phyloP scores from a whole-genome alignment of 495 filamentous ascomycete genomes.

The Aspergillus bridgeri region DNA sequence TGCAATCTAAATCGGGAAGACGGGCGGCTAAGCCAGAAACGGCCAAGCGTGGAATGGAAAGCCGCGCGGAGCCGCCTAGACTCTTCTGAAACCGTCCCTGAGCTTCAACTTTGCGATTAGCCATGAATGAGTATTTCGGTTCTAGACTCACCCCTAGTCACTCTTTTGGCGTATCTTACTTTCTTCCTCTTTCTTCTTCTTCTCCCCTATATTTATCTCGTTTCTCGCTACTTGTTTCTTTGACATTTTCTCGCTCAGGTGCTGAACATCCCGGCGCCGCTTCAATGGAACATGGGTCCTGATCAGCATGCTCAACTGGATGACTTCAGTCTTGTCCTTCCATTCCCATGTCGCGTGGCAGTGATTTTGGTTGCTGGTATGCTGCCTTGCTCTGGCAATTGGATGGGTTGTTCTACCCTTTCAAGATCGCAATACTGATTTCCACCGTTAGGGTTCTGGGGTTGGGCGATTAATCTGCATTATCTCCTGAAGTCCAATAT shows the following conservation, averaged over 20 bases:
- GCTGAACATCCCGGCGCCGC: conserved; percentile 18
- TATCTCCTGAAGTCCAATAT: conserved; percentile 71
- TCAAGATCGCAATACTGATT: conserved; percentile 12
- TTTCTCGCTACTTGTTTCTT: conserved; percentile 12
- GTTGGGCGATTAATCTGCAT: conserved; percentile 84
- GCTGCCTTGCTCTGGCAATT: conserved; percentile 6
- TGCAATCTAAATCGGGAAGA: too few relatives aligned
- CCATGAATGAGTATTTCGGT: conserved; percentile 12
- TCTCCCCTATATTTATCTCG: conserved; percentile 13
- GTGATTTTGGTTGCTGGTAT: conserved; percentile 76
- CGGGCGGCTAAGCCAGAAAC: conserved; percentile 7
- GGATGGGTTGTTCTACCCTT: not conserved
- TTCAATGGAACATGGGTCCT: conserved; percentile 69
- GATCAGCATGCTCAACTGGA: conserved; percentile 79
- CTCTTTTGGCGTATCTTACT: conserved; percentile 28
- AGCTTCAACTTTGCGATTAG: conserved; percentile 13
- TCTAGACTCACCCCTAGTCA: conserved; percentile 40
- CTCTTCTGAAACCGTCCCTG: conserved; percentile 22
- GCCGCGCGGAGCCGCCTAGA: conserved; percentile 16
- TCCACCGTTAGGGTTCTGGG: conserved; percentile 69
- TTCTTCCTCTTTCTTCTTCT: conserved; percentile 6
- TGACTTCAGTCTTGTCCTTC: conserved; percentile 77
- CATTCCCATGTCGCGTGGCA: conserved; percentile 81
- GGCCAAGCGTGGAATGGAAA: conserved; percentile 13
- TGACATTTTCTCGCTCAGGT: conserved; percentile 10